Evolutionary conservation across 2,329 filamentous ascomycete species (phyloP), one percentile per base, ranked within the genome.

Genomic region (Sporothrix euskadiensis): DNA sequence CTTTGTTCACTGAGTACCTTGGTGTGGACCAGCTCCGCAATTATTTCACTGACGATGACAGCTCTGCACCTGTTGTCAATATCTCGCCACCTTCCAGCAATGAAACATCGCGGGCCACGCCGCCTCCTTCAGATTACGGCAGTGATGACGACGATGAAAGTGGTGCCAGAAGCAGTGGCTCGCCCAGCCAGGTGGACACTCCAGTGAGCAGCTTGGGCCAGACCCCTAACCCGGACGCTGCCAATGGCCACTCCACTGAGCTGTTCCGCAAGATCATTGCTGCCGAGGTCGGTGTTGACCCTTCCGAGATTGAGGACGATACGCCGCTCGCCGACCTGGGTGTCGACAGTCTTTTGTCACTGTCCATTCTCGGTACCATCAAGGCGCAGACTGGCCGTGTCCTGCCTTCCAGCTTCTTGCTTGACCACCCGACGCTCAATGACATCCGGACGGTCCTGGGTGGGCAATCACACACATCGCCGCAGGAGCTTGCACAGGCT

Each of bases 241-340:
- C 52, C 19, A 32, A 47, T 12, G n/a, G 35, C n/a, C 52, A 59
- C 9, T 70, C 54, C 10, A 41, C 52, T 0, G 54, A 57, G 68
- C 35, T 70, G 19, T 70, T 70, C 14, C 68, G 68, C 52, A 70
- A 70, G 14, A 59, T 70, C 68, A 70, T 70, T 70, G 68, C 68
- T 35, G 39, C 6, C 22, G 68, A 70, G 30, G 68, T 70, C 1
- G 68, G 68, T 12, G 68, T 70, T 4, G 68, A 70, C 16, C 35
- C 52, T 0, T 26, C 54, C 1, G 68, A 70, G 22, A 57, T 70
- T 12, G 68, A 70, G 14, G 22, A 70, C 6, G 52, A 70, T 39
- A 66, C 39, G 22, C 61, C 39, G 5, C 39, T 66, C 19, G 61
- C 61, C 39, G 61, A 66, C 4, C 4, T 47, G 39, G 61, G 61